A percentile compares a stretch with the other conserved stretches of the same genome.
phyloP scores from a whole-genome alignment of 345 rosid species.

The Mallotus nudiflorus region DNA sequence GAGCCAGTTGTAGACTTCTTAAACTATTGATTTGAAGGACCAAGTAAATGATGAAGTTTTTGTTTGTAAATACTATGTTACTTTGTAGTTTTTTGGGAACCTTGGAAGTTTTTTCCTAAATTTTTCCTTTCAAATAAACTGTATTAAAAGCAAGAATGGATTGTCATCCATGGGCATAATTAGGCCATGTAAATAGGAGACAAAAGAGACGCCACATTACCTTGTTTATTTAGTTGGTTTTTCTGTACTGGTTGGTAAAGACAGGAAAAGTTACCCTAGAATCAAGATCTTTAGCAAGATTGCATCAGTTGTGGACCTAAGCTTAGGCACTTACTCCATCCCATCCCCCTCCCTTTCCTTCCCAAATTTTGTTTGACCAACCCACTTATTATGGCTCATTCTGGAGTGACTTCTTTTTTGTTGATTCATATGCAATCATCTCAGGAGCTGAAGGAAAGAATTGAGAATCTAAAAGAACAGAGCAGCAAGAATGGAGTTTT shows the following conservation, averaged over 20 bases:
- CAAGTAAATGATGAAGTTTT: background rate
- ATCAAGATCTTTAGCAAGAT: background rate
- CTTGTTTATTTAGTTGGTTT: background rate
- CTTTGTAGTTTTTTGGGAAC: background rate
- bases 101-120: background rate
- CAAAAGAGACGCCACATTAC: background rate
- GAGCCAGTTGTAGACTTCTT: background rate
- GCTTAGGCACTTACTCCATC: background rate
- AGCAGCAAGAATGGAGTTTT: conserved; percentile 50
- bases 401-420: background rate
- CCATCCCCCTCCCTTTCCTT: background rate
- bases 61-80: background rate
- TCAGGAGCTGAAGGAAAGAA: conserved; percentile 87
- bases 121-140: background rate
- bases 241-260: background rate
- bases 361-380: too few species aligned
- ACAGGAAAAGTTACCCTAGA: conserved; percentile 1
- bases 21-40: background rate
- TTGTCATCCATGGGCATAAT: background rate
- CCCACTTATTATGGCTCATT: too few species aligned
- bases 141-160: background rate
- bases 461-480: conserved; percentile 57
- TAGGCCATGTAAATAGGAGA: background rate
- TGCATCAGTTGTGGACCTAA: background rate
- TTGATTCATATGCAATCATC: background rate